These are phyloP conservation scores for Metschnikowia gruessii DNA, from an alignment of 805 yeast species.

Conservation along the genomic window DNA sequence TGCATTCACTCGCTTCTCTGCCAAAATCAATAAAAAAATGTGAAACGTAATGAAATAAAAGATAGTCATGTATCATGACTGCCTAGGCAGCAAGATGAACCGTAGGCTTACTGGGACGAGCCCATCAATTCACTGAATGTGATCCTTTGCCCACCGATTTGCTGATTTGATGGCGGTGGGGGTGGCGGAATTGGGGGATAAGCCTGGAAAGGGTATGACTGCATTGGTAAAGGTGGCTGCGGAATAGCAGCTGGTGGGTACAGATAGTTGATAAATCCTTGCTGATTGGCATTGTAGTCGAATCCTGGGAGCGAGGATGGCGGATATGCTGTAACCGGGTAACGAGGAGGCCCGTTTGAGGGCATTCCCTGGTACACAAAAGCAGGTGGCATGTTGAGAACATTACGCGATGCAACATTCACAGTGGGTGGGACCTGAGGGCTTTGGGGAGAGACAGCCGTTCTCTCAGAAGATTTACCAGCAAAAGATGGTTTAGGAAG, in stretches of 20 bases:
- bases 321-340: slow-evolving; percentile 35
- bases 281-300: slow-evolving; percentile 30
- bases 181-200: slow-evolving; percentile 18
- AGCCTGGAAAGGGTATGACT: slow-evolving; percentile 16
- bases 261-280: slow-evolving; percentile 33
- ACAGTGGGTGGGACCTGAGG: slow-evolving; percentile 1
- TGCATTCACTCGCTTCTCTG: not conserved
- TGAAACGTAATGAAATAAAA: slow-evolving; percentile 1
- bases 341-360: slow-evolving; percentile 23
- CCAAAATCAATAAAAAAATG: not conserved
- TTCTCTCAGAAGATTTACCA: slow-evolving; percentile 22
- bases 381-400: slow-evolving; percentile 14
- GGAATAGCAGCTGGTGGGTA: slow-evolving; percentile 22
- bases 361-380: slow-evolving; percentile 22
- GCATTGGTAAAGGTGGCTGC: slow-evolving; percentile 19
- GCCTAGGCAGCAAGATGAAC: not conserved
- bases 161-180: slow-evolving; percentile 13
- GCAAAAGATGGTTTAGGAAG: slow-evolving; percentile 55
- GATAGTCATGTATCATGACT: not conserved
- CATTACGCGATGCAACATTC: slow-evolving; percentile 4
- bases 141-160: slow-evolving; percentile 35
- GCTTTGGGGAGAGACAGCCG: not conserved
- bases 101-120: slow-evolving; percentile 16
- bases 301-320: slow-evolving; percentile 30
- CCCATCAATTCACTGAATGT: slow-evolving; percentile 41